Evolutionary conservation across 192 early-diverging fungal genomes (phyloP).

Genomic region (Coemansia sp.): DNA sequence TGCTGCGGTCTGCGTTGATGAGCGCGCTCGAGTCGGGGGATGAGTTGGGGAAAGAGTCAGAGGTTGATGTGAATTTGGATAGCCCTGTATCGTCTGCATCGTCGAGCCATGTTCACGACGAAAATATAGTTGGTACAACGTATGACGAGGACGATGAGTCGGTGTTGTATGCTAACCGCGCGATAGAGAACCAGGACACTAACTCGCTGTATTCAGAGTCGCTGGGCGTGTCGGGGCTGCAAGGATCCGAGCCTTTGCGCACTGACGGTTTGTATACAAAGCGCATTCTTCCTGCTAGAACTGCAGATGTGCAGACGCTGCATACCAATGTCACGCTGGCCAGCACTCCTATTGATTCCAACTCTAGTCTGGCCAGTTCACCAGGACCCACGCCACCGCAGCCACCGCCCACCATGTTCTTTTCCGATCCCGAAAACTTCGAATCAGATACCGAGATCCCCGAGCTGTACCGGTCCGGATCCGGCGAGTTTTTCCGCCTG

Average conservation of each 20-base stretch:
- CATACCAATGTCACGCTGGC: background rate
- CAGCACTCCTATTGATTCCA: background rate
- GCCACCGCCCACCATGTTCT: background rate
- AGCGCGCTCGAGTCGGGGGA: slow-evolving; percentile 15
- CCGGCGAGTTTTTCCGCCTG: slow-evolving; percentile 34
- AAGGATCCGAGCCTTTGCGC: background rate
- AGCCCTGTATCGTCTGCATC: slow-evolving; percentile 1
- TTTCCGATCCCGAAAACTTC: slow-evolving; percentile 10
- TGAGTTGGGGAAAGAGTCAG: background rate
- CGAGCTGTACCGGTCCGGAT: slow-evolving; percentile 27
- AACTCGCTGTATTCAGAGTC: slow-evolving; percentile 4
- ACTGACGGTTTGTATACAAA: background rate
- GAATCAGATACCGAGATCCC: slow-evolving; percentile 19
- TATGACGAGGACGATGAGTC: background rate
- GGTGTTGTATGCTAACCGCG: background rate
- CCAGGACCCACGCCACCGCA: background rate
- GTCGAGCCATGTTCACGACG: no score
- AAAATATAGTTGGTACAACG: background rate
- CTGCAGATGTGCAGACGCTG: background rate
- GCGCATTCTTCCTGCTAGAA: background rate
- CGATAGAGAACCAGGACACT: background rate
- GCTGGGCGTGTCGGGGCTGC: slow-evolving; percentile 17
- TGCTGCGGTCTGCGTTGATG: slow-evolving; percentile 45
- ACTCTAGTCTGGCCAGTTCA: background rate
- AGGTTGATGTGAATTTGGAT: background rate